Conservation (phyloP, 2,329 filamentous ascomycete genomes). For the Diaporthe helianthi region DNA sequence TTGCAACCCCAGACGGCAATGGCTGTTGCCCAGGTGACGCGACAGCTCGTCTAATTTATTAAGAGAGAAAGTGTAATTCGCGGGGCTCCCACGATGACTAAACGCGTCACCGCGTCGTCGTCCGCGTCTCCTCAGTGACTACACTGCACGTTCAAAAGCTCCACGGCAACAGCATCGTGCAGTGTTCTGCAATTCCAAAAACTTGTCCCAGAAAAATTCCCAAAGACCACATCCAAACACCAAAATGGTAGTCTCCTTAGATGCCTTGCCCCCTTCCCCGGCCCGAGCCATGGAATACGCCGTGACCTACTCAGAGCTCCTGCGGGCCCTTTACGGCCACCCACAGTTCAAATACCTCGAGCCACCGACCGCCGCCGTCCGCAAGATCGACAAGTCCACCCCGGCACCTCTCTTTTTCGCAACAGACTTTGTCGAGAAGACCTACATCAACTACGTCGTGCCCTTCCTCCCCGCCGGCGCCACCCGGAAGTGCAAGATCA, state of each 20-base stretch:
- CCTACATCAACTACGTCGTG: neutral
- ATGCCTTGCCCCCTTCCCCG: neutral
- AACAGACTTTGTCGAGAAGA: neutral
- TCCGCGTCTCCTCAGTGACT: too few species aligned
- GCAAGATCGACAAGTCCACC: neutral
- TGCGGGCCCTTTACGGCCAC: neutral
- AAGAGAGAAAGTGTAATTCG: neutral
- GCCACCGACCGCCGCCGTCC: neutral
- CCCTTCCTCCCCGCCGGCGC: neutral
- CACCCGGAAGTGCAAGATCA: neutral
- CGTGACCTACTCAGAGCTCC: neutral
- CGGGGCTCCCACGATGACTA: neutral
- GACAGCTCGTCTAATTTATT: neutral
- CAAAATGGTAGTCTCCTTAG: neutral
- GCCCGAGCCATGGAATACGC: neutral
- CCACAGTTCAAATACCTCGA: slow-evolving; percentile 4
- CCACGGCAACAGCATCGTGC: neutral
- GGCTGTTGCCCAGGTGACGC: too few species aligned
- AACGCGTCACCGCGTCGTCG: slow-evolving; percentile 5
- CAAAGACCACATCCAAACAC: too few species aligned
- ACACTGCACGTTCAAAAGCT: neutral
- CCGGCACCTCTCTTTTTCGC: neutral
- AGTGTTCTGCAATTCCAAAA: neutral
- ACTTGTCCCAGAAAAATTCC: too few species aligned
- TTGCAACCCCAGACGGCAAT: too few species aligned